These are phyloP conservation scores for Botryotinia globosa DNA, from an alignment of 2,329 filamentous ascomycete species.

Conservation along the genomic window DNA sequence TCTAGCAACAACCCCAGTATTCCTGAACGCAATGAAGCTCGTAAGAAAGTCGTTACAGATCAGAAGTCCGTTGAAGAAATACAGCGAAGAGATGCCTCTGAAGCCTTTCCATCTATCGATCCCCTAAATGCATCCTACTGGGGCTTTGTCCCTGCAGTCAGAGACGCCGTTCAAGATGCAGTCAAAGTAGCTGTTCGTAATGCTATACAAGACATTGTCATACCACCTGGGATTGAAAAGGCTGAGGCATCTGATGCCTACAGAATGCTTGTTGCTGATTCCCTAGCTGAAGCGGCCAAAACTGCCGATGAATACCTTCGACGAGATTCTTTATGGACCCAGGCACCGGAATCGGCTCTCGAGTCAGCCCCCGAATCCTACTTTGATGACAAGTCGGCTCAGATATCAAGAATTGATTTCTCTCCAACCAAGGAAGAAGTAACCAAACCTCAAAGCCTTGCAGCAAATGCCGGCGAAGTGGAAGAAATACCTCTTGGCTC, in stretches of 20 bases:
- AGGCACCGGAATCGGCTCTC: conserved; percentile 1
- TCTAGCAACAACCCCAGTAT: conserved; percentile 11
- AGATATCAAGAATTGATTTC: conserved; percentile 7
- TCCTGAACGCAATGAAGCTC: conserved; percentile 14
- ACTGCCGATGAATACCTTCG: conserved; percentile 33
- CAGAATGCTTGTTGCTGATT: conserved; percentile 31
- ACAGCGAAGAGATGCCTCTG: not conserved
- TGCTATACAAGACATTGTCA: conserved; percentile 29
- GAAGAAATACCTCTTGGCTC: conserved; percentile 19
- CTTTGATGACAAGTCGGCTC: not conserved
- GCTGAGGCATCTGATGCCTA: conserved; percentile 30
- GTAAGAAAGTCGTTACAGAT: not conserved
- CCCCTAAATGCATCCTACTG: conserved; percentile 32
- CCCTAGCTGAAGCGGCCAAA: conserved; percentile 28
- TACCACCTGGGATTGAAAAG: conserved; percentile 27
- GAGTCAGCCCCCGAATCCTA: not conserved
- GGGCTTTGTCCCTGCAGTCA: conserved; percentile 34
- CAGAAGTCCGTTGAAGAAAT: conserved; percentile 21
- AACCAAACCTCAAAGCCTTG: not conserved
- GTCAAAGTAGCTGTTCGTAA: conserved; percentile 34
- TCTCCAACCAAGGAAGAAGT: not conserved
- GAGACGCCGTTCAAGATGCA: conserved; percentile 33
- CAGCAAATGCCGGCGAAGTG: not conserved
- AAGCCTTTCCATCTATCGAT: conserved; percentile 16
- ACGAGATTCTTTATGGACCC: conserved; percentile 27